Base-by-base conservation (phyloP, 768 basidiomycete genomes). In the Cantharellus anzutake region DNA sequence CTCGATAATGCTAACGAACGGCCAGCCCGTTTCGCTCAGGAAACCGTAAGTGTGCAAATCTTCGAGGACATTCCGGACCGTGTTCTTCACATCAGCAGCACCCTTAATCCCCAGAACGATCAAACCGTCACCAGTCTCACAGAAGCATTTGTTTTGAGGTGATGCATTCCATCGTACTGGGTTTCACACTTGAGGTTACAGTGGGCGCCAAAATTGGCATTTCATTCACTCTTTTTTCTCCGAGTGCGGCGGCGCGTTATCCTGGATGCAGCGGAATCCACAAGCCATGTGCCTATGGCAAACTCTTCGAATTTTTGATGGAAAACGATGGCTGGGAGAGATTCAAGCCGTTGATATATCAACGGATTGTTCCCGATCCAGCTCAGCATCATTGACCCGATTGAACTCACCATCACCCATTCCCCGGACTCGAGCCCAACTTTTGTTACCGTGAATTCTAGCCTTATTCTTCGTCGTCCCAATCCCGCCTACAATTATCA, bases 191-290 rank as follows among this genome's bases (percentile, higher is more conserved):
- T 20, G 77, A 84, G 1, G 78, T 89, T 59, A 78, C 83, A 3
- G 72, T 75, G 3, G 82, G 84, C 14, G 64, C 78, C 1, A 84
- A 86, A 58, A 87, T 89, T 62, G 75, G 85, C 86, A 61, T 60
- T 81, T 75, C 89, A 2, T 76, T 84, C 7, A 78, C 82, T 89
- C 40, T 72, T 80, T 35, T 89, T 89, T 68, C 88, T 89, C 66
- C 86, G 89, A 65, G 73, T 88, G 5, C 89, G 88, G 64, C 87
- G 89, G 65, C 86, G 86, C 0, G 75, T 90, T 5, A 86, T 86
- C 0, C 76, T 90, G 35, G 87, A 86, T 2, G 85, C 89, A 57
- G 78, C 87, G 11, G 84, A 86, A 66, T 79, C 86, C 1, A 74
- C 78, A 2, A 73, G 88, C 11, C 82, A 83, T 0, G 71, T 78